These are phyloP conservation scores for Naganishia sp. DNA, from an alignment of 1,284 basidiomycete genomes.

Conservation along the genomic window DNA sequence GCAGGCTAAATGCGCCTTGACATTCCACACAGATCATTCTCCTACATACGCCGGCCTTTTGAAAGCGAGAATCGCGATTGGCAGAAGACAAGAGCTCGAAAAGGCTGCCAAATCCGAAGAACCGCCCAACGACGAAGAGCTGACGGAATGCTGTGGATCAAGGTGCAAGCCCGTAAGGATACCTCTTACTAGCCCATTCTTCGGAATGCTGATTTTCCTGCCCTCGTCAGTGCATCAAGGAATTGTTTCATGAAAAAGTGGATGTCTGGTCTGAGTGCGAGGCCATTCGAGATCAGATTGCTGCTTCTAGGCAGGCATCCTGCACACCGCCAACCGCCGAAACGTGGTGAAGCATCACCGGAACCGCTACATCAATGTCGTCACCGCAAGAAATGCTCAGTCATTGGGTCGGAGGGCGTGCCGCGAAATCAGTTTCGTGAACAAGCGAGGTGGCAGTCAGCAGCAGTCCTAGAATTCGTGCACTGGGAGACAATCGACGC, in stretches of 20 bases:
- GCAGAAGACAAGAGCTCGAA: conserved; percentile 27
- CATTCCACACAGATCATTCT: conserved; percentile 7
- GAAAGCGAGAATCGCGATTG: conserved; percentile 14
- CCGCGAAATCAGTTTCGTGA: too few relatives aligned
- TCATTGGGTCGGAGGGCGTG: too few relatives aligned
- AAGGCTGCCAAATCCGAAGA: conserved; percentile 16
- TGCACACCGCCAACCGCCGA: not conserved
- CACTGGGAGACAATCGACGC: too few relatives aligned
- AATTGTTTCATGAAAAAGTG: conserved; percentile 26
- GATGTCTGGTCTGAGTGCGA: conserved; percentile 26
- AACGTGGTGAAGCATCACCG: not conserved
- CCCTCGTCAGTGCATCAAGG: conserved; percentile 11
- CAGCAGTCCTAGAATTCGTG: too few relatives aligned
- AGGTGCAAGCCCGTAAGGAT: conserved; percentile 21
- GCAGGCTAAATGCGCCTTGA: too few relatives aligned
- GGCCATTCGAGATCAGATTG: conserved; percentile 18
- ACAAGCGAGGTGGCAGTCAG: too few relatives aligned
- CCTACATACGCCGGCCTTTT: conserved; percentile 19
- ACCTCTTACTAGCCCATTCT: not conserved
- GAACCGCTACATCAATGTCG: too few relatives aligned
- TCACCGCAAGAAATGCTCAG: too few relatives aligned
- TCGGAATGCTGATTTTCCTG: not conserved
- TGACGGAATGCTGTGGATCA: conserved; percentile 26
- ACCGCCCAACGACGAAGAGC: conserved; percentile 18
- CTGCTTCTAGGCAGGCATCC: not conserved